Conservation (phyloP, 768 basidiomycete species). For the Termitomyces sp. region DNA sequence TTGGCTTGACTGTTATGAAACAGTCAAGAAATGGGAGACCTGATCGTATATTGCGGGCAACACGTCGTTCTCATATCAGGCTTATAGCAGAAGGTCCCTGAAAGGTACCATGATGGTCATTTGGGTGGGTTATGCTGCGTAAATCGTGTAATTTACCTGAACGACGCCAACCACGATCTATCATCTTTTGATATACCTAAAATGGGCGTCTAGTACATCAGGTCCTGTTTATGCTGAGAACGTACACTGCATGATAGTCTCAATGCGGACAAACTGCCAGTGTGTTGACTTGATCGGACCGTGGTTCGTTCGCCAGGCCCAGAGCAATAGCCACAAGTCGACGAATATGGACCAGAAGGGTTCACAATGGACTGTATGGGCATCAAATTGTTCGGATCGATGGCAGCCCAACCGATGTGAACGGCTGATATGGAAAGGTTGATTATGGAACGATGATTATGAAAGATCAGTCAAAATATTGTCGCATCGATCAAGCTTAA, state of each 20-base stretch:
- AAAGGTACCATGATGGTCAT: not conserved
- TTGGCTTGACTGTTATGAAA: constrained; percentile 4
- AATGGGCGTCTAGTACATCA: not conserved
- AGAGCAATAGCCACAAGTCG: constrained; percentile 67
- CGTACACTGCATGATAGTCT: constrained; percentile 41
- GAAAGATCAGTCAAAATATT: not conserved
- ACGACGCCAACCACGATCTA: constrained; percentile 81
- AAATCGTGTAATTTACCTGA: constrained; percentile 40
- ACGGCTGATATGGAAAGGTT: not conserved
- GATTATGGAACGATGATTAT: not conserved
- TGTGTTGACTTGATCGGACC: constrained; percentile 36
- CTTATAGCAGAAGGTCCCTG: constrained; percentile 76
- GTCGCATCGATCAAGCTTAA: not conserved
- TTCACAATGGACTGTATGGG: constrained; percentile 28
- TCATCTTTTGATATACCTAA: constrained; percentile 78
- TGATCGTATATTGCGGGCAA: constrained; percentile 95
- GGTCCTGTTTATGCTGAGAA: not conserved
- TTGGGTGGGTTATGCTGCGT: not conserved
- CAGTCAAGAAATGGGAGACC: constrained; percentile 33
- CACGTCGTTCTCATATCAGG: constrained; percentile 79
- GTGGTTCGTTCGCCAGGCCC: constrained; percentile 40
- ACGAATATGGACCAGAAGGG: constrained; percentile 28
- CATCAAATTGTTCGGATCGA: not conserved
- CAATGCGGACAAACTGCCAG: constrained; percentile 44
- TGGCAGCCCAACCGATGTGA: too few species aligned